These are phyloP conservation scores for Penicillium sp. DNA, from an alignment of 2,329 filamentous ascomycete species.

Conservation along the genomic window DNA sequence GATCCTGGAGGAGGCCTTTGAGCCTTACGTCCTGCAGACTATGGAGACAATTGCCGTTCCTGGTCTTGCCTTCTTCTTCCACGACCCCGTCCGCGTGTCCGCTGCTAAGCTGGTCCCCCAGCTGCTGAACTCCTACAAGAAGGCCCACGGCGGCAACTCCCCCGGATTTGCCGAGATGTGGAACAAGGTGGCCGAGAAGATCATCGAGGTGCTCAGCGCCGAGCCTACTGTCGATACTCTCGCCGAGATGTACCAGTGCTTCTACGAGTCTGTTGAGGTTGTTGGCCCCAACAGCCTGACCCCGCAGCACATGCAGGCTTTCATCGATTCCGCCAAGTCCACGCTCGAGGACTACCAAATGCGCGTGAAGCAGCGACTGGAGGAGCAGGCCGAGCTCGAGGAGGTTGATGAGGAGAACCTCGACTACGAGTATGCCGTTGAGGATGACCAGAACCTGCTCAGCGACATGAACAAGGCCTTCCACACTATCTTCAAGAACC, in stretches of 20 bases:
- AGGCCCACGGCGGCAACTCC: slow-evolving; percentile 81
- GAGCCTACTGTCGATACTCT: slow-evolving; percentile 96
- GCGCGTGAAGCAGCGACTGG: slow-evolving; percentile 80
- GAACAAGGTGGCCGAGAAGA: slow-evolving; percentile 83
- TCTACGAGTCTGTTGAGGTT: slow-evolving; percentile 97
- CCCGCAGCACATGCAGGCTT: slow-evolving; percentile 78
- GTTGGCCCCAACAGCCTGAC: slow-evolving; percentile 84
- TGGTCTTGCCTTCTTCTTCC: slow-evolving; percentile 97
- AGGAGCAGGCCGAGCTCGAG: slow-evolving; percentile 81
- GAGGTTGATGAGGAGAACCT: slow-evolving; percentile 91
- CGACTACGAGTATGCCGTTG: slow-evolving; percentile 86
- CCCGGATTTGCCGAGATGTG: slow-evolving; percentile 82
- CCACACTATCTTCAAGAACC: slow-evolving; percentile 98
- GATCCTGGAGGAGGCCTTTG: slow-evolving; percentile 90
- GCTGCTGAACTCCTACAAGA: slow-evolving; percentile 91
- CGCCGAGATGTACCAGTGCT: slow-evolving; percentile 99
- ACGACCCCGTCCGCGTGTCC: slow-evolving; percentile 93
- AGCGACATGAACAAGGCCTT: slow-evolving; percentile 99
- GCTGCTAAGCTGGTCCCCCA: slow-evolving; percentile 94
- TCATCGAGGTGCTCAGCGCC: slow-evolving; percentile 89
- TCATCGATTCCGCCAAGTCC: slow-evolving; percentile 83
- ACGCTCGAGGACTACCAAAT: slow-evolving; percentile 92
- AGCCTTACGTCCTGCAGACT: slow-evolving; percentile 87
- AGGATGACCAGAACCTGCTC: slow-evolving; percentile 94
- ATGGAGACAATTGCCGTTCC: slow-evolving; percentile 97